These are phyloP conservation scores for Pistacia vera DNA, from an alignment of 345 rosid genomes.

Conservation along the genomic window DNA sequence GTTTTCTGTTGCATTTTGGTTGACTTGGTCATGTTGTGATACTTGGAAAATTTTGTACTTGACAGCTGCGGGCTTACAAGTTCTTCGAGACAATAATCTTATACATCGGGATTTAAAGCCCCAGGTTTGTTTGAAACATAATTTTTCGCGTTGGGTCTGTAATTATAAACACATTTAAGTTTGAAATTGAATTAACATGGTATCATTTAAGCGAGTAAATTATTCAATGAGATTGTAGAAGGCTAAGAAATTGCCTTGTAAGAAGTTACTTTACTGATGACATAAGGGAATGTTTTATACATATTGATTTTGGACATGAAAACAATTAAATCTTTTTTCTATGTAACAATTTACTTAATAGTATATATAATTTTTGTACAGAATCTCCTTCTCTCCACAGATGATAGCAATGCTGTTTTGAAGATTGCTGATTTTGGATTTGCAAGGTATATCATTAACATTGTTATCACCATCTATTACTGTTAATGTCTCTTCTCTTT, in stretches of 20 bases:
- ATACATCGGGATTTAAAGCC: conserved; percentile 98
- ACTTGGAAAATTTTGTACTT: conserved; percentile 17
- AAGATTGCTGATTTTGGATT: conserved; percentile 99
- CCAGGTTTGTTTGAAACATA: conserved; percentile 59
- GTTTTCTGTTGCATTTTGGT: conserved; percentile 20
- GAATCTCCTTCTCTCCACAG: conserved; percentile 93
- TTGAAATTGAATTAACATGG: conserved; percentile 3
- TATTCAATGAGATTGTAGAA: conserved; percentile 9
- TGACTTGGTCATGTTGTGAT: conserved; percentile 13
- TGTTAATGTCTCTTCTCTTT: neutral
- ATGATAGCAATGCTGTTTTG: conserved; percentile 58
- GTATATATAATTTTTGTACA: conserved; percentile 48
- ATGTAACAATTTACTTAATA: conserved; percentile 21
- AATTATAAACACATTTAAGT: neutral
- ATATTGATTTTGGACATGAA: conserved; percentile 15
- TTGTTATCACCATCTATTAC: neutral
- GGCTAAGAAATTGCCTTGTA: conserved; percentile 9
- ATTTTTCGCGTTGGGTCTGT: neutral
- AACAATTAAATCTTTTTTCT: neutral
- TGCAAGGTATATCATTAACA: conserved; percentile 69
- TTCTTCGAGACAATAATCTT: conserved; percentile 90
- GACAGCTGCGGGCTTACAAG: conserved; percentile 80
- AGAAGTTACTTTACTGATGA: neutral
- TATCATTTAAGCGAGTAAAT: neutral
- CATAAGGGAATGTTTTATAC: neutral